Evolutionary conservation across 1,284 basidiomycete genomes (phyloP), one percentile per base, ranked within the genome.

Genomic region (Naganishia sp.): DNA sequence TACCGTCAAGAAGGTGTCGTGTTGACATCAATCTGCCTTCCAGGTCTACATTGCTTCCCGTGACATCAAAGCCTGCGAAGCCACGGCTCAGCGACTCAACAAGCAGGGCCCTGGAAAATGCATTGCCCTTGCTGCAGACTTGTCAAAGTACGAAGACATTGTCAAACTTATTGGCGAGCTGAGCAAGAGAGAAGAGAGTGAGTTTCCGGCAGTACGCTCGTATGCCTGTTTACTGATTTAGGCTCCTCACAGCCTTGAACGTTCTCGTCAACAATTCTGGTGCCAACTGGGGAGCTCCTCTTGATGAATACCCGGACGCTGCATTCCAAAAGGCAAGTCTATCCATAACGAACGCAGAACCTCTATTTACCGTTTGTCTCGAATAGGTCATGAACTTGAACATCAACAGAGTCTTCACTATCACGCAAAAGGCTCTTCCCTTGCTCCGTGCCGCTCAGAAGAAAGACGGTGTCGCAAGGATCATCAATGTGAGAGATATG

Each of bases 11-110:
- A 13, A 25, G n/a, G n/a, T 13, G 1, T 13, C 25, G n/a, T 55
- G 15, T 42, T 32, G 56, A 28, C 28, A 28, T 28, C 28, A 28
- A 10, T 13, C 54, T 17, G 31, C 23, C 72, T 70, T 49, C 23
- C 75, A 86, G 81, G 87, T 88, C 32, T 90, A 89, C 77, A 88
- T 89, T 70, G 84, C 85, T 2, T 86, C 87, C 4, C 84, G 88
- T 41, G 84, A 84, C 32, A 81, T 78, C 18, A 81, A 84, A 68
- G 85, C 85, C 56, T 87, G 87, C 72, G 78, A 84, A 31, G 77
- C 76, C 31, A 86, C 87, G 0, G 86, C 87, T 2, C 75, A 79
- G 21, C 82, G 85, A 71, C 81, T 89, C 63, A 85, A 81, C 58
- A 76, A 77, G 39, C 75, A 83, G 25, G 87, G 87, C 0, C 83